These are phyloP conservation scores for Pseudonitzschia pungens DNA, from an alignment of 108 stramenopile species.

Conservation along the genomic window DNA sequence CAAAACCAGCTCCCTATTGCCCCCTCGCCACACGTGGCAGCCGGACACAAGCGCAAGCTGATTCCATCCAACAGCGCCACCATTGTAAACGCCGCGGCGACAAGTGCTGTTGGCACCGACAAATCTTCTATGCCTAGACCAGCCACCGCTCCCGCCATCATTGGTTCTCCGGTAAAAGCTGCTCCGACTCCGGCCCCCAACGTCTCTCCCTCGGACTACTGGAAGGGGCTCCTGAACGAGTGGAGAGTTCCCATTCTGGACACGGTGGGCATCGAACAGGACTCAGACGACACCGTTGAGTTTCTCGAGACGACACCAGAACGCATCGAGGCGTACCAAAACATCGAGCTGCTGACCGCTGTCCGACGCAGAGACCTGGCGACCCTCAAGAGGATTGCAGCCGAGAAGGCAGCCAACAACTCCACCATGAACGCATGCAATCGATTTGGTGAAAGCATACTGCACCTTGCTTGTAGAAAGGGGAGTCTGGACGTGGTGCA, in stretches of 20 bases:
- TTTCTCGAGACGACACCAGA: conserved; percentile 22
- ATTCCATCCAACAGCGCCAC: background rate
- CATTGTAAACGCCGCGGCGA: background rate
- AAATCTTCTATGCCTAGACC: background rate
- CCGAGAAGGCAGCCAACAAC: conserved; percentile 29
- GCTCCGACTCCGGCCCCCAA: background rate
- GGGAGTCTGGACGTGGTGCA: conserved; percentile 37
- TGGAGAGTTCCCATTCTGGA: conserved; percentile 10
- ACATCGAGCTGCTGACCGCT: conserved; percentile 50
- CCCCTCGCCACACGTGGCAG: background rate
- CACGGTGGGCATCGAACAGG: conserved; percentile 6
- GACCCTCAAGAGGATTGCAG: conserved; percentile 26
- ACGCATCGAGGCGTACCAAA: conserved; percentile 23
- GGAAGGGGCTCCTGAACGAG: conserved; percentile 1
- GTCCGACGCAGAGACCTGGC: conserved; percentile 59
- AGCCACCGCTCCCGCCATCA: background rate
- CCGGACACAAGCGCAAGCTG: background rate
- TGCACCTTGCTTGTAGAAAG: conserved; percentile 68
- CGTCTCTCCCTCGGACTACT: background rate
- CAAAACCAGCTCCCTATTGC: conserved; percentile 16
- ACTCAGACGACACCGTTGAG: background rate
- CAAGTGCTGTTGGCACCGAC: background rate
- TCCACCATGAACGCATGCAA: conserved; percentile 51
- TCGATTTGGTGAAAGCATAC: conserved; percentile 60
- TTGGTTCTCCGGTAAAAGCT: background rate